Conservation (phyloP, 805 yeast species). For the Saccharomycopsis oosterbeekiorum region DNA sequence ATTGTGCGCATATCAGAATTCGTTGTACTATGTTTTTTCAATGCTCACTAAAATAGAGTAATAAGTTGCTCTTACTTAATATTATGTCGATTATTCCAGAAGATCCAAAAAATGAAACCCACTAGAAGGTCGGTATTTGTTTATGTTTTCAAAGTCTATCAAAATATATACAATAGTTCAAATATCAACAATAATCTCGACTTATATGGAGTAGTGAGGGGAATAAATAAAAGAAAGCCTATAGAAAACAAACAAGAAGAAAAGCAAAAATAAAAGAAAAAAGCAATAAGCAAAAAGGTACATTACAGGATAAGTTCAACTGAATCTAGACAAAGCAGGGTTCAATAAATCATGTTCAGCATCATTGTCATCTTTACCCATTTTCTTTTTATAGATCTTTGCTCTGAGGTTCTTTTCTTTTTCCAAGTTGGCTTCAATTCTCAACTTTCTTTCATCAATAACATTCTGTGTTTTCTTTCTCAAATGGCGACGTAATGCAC, state of each 20-base stretch:
- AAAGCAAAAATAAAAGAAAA: too few relatives aligned
- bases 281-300: too few relatives aligned
- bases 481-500: conserved; percentile 64
- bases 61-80: neutral
- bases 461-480: conserved; percentile 26
- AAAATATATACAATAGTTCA: neutral
- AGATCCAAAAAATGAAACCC: too few relatives aligned
- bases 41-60: neutral
- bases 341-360: conserved; percentile 40
- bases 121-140: too few relatives aligned
- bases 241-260: neutral
- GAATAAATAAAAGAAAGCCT: neutral
- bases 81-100: neutral
- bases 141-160: neutral
- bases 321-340: conserved; percentile 42
- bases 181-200: neutral
- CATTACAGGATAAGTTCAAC: neutral
- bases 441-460: conserved; percentile 25
- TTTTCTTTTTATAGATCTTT: conserved; percentile 26
- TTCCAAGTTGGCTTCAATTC: conserved; percentile 36
- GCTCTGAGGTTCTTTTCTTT: conserved; percentile 65
- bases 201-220: neutral
- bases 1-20: neutral
- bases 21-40: neutral
- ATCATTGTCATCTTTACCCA: conserved; percentile 27